Conservation (phyloP, 495 filamentous ascomycete species). For the Neurospora sp. region DNA sequence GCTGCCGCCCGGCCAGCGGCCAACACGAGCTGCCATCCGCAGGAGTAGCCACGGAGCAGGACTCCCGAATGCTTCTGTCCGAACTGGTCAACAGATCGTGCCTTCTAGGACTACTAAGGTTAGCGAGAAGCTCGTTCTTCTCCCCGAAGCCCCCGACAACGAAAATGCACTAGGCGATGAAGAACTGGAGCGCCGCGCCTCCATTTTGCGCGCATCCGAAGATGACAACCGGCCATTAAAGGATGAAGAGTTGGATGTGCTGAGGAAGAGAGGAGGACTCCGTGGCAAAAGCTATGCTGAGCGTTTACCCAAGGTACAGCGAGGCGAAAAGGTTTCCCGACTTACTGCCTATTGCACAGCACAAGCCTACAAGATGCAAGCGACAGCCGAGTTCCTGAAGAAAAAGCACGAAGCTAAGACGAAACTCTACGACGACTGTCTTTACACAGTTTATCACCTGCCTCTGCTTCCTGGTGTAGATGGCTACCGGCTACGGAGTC, state of each 20-base stretch:
- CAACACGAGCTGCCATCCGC: constrained; percentile 38
- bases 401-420: constrained; percentile 85
- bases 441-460: constrained; percentile 91
- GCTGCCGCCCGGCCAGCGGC: constrained; percentile 50
- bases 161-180: constrained; percentile 44
- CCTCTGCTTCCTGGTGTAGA: constrained; percentile 76
- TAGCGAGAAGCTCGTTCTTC: constrained; percentile 88
- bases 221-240: constrained; percentile 59
- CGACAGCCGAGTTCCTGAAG: constrained; percentile 77
- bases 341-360: constrained; percentile 96
- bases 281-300: constrained; percentile 92
- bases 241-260: constrained; percentile 64
- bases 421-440: constrained; percentile 97
- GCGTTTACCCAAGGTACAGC: constrained; percentile 76
- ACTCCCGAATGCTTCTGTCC: constrained; percentile 31
- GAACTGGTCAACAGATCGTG: constrained; percentile 59
- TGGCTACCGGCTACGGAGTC: constrained; percentile 79
- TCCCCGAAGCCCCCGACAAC: constrained; percentile 70
- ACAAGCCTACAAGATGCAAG: constrained; percentile 79
- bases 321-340: constrained; percentile 77
- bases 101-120: constrained; percentile 84
- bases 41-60: constrained; percentile 27
- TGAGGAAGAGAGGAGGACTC: constrained; percentile 52
- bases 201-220: constrained; percentile 40
- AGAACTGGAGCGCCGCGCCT: constrained; percentile 25